A percentile compares a stretch with the other conserved stretches of the same genome.
Conservation (phyloP, 768 basidiomycete genomes). For the Tricholoma flavovirens region DNA sequence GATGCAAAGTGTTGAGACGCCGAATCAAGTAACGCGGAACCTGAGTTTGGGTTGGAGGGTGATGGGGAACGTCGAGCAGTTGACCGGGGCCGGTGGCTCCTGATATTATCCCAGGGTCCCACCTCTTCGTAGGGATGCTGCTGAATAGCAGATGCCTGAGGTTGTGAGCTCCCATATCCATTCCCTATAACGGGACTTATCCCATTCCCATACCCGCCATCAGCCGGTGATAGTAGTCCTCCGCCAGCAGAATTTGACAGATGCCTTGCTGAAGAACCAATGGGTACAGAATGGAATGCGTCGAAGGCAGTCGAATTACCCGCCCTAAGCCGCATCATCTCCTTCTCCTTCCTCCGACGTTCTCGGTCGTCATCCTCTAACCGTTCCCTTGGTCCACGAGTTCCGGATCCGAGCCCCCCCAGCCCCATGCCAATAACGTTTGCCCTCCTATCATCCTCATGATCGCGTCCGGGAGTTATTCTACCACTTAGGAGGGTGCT, state of each 20-base stretch:
- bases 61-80: constrained; percentile 33
- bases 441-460: constrained; percentile 45
- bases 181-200: constrained; percentile 15
- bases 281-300: constrained; percentile 65
- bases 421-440: constrained; percentile 36
- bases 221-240: constrained; percentile 12
- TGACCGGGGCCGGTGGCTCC: constrained; percentile 14
- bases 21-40: constrained; percentile 1
- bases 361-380: constrained; percentile 56
- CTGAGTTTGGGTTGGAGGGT: constrained; percentile 14
- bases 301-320: constrained; percentile 55
- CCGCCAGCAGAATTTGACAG: constrained; percentile 23
- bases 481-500: constrained; percentile 11
- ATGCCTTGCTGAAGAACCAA: constrained; percentile 30
- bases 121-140: constrained; percentile 27
- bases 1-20: constrained; percentile 6
- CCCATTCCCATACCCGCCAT: constrained; percentile 9
- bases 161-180: constrained; percentile 11
- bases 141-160: constrained; percentile 3
- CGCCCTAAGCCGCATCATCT: constrained; percentile 35
- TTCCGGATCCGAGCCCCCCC: constrained; percentile 20
- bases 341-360: constrained; percentile 49
- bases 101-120: constrained; percentile 41
- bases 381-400: constrained; percentile 57
- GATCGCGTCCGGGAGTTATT: constrained; percentile 19